These are phyloP conservation scores for Fusarium poae DNA, from an alignment of 2,329 filamentous ascomycete species.

Conservation along the genomic window DNA sequence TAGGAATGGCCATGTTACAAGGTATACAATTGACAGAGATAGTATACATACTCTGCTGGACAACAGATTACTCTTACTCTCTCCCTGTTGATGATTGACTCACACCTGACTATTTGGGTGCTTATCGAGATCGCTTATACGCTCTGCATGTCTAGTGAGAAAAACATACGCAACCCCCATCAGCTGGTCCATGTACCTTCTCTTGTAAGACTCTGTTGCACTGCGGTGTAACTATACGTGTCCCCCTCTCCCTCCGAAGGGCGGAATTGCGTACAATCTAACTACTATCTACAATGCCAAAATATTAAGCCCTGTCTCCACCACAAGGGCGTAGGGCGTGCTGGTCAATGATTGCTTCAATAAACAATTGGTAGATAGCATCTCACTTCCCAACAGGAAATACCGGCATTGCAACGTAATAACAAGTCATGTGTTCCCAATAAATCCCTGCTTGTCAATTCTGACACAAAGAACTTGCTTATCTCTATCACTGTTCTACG, in stretches of 20 bases:
- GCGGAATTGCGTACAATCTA: slow-evolving; percentile 29
- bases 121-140: slow-evolving; percentile 39
- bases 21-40: not conserved
- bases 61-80: not conserved
- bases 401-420: not conserved
- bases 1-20: not conserved
- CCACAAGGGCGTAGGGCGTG: slow-evolving; percentile 22
- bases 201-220: not conserved
- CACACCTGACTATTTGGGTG: slow-evolving; percentile 13
- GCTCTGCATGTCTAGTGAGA: slow-evolving; percentile 21
- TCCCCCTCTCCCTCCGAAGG: slow-evolving; percentile 1
- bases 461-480: slow-evolving; percentile 24
- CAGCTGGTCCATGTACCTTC: slow-evolving; percentile 10
- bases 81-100: not conserved
- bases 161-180: not conserved
- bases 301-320: slow-evolving; percentile 15
- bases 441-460: slow-evolving; percentile 27
- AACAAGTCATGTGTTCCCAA: slow-evolving; percentile 27
- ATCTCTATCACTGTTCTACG: not conserved
- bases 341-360: not conserved
- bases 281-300: not conserved
- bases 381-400: not conserved
- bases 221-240: not conserved
- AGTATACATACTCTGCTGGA: too few relatives aligned
- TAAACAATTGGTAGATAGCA: slow-evolving; percentile 2